These are phyloP conservation scores for Orychophragmus violaceus DNA, from an alignment of 345 rosid genomes.

Conservation along the genomic window DNA sequence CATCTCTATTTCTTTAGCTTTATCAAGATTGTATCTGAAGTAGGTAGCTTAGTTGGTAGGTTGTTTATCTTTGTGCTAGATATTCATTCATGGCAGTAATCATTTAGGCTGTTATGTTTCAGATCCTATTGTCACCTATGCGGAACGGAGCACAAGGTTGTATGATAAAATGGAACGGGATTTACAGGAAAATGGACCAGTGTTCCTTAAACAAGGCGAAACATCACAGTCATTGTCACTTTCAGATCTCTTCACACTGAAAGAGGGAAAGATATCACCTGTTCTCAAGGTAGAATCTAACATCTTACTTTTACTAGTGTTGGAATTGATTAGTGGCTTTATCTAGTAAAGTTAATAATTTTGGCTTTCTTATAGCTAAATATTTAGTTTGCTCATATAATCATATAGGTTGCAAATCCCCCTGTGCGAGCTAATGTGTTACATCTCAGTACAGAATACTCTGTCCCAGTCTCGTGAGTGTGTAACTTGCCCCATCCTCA, in stretches of 20 bases:
- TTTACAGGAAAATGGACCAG: conserved; percentile 63
- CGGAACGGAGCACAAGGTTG: conserved; percentile 48
- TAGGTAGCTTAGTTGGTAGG: not conserved
- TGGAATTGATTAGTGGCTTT: not conserved
- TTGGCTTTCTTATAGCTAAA: not conserved
- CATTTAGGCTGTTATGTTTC: conserved; percentile 8
- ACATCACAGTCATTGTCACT: conserved; percentile 82
- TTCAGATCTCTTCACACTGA: conserved; percentile 66
- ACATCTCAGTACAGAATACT: conserved; percentile 63
- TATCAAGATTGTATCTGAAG: not conserved
- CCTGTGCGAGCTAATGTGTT: conserved; percentile 88
- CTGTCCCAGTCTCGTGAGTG: conserved; percentile 71
- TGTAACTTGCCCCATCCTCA: conserved; percentile 21
- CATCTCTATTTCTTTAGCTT: not conserved
- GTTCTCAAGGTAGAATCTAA: conserved; percentile 50
- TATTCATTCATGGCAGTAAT: not conserved
- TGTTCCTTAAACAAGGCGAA: conserved; percentile 75
- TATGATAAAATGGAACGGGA: conserved; percentile 79
- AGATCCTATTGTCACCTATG: conserved; percentile 39
- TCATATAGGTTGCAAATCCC: conserved; percentile 74
- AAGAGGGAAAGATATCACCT: conserved; percentile 62
- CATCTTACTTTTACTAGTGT: not conserved
- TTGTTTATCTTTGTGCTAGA: not conserved
- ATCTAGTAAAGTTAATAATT: not conserved
- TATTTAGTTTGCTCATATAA: not conserved